Conservation (phyloP, 352 stramenopile genomes). For the Globisporangium nodosum region DNA sequence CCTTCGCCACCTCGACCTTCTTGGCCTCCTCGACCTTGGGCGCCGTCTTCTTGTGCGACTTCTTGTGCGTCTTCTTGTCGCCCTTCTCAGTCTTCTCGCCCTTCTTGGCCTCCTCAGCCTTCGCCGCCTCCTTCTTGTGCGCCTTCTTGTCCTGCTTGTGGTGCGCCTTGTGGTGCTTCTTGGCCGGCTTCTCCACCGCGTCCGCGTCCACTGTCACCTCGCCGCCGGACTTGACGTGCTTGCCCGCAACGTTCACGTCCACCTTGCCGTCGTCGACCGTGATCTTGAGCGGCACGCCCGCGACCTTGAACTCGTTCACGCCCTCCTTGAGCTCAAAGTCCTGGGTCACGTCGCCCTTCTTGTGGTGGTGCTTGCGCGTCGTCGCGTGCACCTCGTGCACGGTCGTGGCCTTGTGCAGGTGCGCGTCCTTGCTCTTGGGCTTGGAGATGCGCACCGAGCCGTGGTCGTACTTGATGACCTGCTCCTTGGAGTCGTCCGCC, state of each 20-base stretch:
- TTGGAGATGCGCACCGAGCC: slow-evolving; percentile 39
- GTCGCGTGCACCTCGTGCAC: slow-evolving; percentile 8
- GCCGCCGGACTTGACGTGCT: slow-evolving; percentile 11
- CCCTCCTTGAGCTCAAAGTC: slow-evolving; percentile 15
- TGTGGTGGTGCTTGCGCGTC: slow-evolving; percentile 4
- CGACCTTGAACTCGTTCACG: slow-evolving; percentile 13
- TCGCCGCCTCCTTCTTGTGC: slow-evolving; percentile 1
- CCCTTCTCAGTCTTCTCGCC: slow-evolving; percentile 6
- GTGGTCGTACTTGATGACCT: slow-evolving; percentile 47
- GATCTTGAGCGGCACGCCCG: slow-evolving; percentile 11
- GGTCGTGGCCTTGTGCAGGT: slow-evolving; percentile 10
- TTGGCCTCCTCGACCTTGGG: slow-evolving; percentile 2
- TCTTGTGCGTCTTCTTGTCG: slow-evolving; percentile 6
- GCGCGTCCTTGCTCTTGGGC: slow-evolving; percentile 6
- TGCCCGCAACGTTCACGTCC: slow-evolving; percentile 10
- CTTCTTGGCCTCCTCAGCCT: slow-evolving; percentile 1
- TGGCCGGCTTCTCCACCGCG: neutral
- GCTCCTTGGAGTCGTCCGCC: slow-evolving; percentile 14
- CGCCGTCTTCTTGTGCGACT: neutral
- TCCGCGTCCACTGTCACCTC: slow-evolving; percentile 10
- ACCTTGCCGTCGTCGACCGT: slow-evolving; percentile 13
- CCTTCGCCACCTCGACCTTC: slow-evolving; percentile 2
- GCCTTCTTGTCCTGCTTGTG: slow-evolving; percentile 14
- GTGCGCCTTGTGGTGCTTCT: slow-evolving; percentile 2
- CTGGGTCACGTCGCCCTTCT: slow-evolving; percentile 8